Conservation (phyloP, 495 filamentous ascomycete genomes). For the Hypoxylon lenormandii region DNA sequence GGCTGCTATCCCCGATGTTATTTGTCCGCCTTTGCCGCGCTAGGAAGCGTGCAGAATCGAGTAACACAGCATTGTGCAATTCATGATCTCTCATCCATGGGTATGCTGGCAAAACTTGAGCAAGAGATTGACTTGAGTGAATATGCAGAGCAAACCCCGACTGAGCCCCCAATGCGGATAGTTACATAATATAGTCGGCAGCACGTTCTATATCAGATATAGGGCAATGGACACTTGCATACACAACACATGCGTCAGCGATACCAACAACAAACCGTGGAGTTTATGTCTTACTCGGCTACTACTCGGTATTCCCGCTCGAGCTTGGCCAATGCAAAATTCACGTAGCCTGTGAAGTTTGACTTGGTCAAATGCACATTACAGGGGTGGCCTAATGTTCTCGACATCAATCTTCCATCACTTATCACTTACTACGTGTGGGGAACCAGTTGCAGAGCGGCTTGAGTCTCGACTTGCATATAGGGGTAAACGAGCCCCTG, state of each 20-base stretch:
- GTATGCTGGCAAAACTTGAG: constrained; percentile 20
- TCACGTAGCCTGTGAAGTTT: constrained; percentile 16
- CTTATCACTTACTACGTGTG: constrained; percentile 1
- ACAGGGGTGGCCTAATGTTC: constrained; percentile 9
- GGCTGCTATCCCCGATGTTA: constrained; percentile 11
- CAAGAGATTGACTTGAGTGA: constrained; percentile 1
- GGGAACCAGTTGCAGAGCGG: constrained; percentile 22
- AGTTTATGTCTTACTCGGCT: neutral
- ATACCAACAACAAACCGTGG: neutral
- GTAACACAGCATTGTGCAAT: constrained; percentile 37
- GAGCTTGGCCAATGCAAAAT: neutral
- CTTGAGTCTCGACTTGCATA: constrained; percentile 36
- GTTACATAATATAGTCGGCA: neutral
- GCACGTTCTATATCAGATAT: constrained; percentile 9
- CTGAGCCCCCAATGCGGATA: constrained; percentile 2
- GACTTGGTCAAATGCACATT: constrained; percentile 17
- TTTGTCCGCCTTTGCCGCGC: constrained; percentile 34
- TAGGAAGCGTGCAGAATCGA: constrained; percentile 41
- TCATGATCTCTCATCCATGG: constrained; percentile 12
- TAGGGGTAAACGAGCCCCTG: neutral
- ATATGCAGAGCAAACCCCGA: neutral
- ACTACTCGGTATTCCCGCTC: too few species aligned
- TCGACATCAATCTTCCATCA: constrained; percentile 1
- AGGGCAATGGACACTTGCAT: constrained; percentile 1
- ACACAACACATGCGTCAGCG: neutral